Evolutionary conservation across 78 protist species (phyloP).

Genomic region (Neovahlkampfia damariscottae): DNA sequence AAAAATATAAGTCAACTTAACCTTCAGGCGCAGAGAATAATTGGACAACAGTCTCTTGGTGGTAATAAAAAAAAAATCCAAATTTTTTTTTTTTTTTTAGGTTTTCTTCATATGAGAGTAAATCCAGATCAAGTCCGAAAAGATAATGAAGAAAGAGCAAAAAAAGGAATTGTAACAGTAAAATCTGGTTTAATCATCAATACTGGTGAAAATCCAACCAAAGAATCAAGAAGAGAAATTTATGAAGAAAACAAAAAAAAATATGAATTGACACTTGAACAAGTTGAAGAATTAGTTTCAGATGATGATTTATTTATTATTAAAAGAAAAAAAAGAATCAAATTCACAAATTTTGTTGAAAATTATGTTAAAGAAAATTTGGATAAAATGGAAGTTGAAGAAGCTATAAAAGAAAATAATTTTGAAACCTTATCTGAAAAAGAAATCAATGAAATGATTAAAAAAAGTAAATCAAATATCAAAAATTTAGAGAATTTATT

Average conservation of each 20-base stretch:
- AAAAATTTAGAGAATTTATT: too few relatives aligned
- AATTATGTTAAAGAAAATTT: too few relatives aligned
- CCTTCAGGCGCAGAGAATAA: background rate
- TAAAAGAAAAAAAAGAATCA: background rate
- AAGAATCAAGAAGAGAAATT: background rate
- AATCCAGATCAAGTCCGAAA: background rate
- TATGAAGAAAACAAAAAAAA: background rate
- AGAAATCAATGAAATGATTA: too few relatives aligned
- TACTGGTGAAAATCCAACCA: background rate
- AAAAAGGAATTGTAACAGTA: background rate
- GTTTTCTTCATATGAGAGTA: background rate
- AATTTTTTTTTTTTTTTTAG: too few relatives aligned
- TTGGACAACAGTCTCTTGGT: background rate
- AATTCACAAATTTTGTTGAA: background rate
- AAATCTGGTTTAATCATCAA: background rate
- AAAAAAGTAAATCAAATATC: too few relatives aligned
- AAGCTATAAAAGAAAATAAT: too few relatives aligned
- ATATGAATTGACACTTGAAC: background rate
- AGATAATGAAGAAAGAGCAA: background rate
- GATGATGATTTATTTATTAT: background rate
- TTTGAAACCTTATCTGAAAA: too few relatives aligned
- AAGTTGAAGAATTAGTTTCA: background rate
- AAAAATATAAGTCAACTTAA: background rate
- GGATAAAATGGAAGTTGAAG: too few relatives aligned
- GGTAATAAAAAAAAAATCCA: too few relatives aligned